A percentile compares a stretch with the other conserved stretches of the same genome.
Conservation (phyloP, 2,329 filamentous ascomycete species). For the Cryphonectria carpinicola region DNA sequence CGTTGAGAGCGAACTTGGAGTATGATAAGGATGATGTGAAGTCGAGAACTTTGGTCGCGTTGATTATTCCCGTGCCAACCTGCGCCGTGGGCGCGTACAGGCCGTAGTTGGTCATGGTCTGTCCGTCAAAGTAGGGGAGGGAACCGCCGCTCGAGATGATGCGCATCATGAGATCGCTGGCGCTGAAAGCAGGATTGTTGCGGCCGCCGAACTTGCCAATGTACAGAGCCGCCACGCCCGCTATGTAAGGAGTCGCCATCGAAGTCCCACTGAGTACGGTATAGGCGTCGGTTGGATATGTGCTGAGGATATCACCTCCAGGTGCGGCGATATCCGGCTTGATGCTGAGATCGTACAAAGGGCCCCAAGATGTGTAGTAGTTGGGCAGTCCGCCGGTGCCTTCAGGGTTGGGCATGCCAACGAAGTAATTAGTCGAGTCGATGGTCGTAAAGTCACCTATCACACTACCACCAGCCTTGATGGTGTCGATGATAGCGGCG, state of each 20-base stretch:
- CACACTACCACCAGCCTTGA: conserved; percentile 29
- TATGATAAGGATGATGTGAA: conserved; percentile 45
- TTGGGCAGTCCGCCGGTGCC: conserved; percentile 39
- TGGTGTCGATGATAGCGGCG: conserved; percentile 29
- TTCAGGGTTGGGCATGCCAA: conserved; percentile 31
- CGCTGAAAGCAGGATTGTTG: conserved; percentile 16
- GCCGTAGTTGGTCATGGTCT: conserved; percentile 22
- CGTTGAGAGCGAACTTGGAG: conserved; percentile 52
- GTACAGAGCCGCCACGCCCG: conserved; percentile 42
- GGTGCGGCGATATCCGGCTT: conserved; percentile 45
- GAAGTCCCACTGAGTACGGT: conserved; percentile 50
- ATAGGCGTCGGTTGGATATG: conserved; percentile 41
- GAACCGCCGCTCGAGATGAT: conserved; percentile 18
- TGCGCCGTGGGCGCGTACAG: conserved; percentile 45
- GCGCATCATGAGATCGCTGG: conserved; percentile 19
- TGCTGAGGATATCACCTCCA: conserved; percentile 48
- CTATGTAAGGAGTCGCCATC: conserved; percentile 51
- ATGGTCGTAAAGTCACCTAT: conserved; percentile 30
- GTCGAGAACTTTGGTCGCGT: conserved; percentile 50
- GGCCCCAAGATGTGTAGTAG: conserved; percentile 45
- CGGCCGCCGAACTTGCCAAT: conserved; percentile 30
- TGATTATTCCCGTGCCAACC: conserved; percentile 52
- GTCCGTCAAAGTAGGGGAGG: conserved; percentile 15
- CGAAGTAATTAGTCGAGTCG: conserved; percentile 25
- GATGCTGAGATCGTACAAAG: conserved; percentile 44